A percentile compares a stretch with the other conserved stretches of the same genome.
These are phyloP conservation scores for Umbelopsis vinacea DNA, from an alignment of 192 early-diverging fungal species.

Conservation along the genomic window DNA sequence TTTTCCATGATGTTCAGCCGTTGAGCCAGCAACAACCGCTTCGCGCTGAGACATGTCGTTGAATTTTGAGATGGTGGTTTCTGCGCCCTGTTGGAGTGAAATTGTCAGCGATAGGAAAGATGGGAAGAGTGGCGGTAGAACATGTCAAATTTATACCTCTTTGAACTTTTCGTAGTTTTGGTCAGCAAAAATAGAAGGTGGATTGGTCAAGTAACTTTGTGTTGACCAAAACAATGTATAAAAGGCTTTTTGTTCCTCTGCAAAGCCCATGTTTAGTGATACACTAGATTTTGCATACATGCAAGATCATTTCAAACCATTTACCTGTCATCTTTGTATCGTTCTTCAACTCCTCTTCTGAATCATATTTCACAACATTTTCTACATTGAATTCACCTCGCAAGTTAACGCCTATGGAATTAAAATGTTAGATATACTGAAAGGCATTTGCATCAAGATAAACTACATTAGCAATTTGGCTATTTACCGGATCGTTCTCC, in stretches of 20 bases:
- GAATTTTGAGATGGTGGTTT: conserved; percentile 29
- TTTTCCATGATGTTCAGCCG: conserved; percentile 6
- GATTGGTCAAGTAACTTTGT: conserved; percentile 78
- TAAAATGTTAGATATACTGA: neutral
- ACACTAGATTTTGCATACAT: neutral
- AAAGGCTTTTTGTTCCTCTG: conserved; percentile 46
- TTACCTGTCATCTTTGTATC: conserved; percentile 35
- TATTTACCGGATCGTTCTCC: conserved; percentile 79
- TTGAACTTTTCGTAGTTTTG: conserved; percentile 45
- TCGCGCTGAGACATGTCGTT: conserved; percentile 28
- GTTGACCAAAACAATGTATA: conserved; percentile 83
- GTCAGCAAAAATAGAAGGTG: conserved; percentile 50
- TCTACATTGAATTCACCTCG: conserved; percentile 85
- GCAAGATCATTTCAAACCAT: neutral
- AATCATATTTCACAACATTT: conserved; percentile 59
- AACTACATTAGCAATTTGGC: neutral
- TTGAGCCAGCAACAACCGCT: conserved; percentile 24
- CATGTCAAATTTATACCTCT: conserved; percentile 32
- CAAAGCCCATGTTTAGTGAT: neutral
- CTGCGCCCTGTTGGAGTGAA: conserved; percentile 16
- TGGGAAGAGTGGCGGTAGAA: neutral
- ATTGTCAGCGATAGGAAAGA: neutral
- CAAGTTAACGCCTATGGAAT: conserved; percentile 73
- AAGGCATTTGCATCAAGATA: neutral
- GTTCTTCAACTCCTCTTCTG: conserved; percentile 51